Evolutionary conservation across 768 basidiomycete genomes (phyloP).

Genomic region (Tricholoma saponaceum): DNA sequence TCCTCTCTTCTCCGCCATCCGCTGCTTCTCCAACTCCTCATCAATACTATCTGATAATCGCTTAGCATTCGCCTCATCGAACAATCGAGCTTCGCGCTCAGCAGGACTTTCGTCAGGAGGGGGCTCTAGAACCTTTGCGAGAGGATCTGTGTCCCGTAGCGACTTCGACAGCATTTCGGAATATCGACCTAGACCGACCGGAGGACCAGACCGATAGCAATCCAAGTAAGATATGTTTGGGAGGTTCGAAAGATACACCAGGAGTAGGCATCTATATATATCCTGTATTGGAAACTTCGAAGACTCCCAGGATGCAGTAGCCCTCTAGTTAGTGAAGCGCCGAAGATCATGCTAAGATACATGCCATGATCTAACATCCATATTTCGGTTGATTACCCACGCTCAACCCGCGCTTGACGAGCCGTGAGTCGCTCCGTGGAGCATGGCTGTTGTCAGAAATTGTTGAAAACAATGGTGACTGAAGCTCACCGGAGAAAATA

Average conservation of each 20-base stretch:
- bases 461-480: too few species aligned
- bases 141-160: constrained; percentile 41
- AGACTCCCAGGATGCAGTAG: neutral
- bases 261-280: neutral
- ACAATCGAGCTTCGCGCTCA: constrained; percentile 42
- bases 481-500: too few species aligned
- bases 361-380: neutral
- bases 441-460: neutral
- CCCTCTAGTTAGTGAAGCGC: neutral
- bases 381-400: neutral
- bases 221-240: neutral
- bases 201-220: neutral
- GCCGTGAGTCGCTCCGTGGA: neutral
- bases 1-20: constrained; percentile 40
- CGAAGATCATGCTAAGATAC: neutral
- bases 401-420: neutral
- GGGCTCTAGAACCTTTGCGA: constrained; percentile 44
- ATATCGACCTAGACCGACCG: neutral
- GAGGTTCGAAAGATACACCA: neutral
- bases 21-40: constrained; percentile 51
- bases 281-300: neutral
- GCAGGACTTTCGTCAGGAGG: constrained; percentile 46
- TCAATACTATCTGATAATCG: constrained; percentile 61
- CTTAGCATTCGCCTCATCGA: constrained; percentile 48
- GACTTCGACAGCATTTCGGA: constrained; percentile 2